phyloP scores from a whole-genome alignment of 495 filamentous ascomycete genomes.

The Hypomontagnella submonticulosa region DNA sequence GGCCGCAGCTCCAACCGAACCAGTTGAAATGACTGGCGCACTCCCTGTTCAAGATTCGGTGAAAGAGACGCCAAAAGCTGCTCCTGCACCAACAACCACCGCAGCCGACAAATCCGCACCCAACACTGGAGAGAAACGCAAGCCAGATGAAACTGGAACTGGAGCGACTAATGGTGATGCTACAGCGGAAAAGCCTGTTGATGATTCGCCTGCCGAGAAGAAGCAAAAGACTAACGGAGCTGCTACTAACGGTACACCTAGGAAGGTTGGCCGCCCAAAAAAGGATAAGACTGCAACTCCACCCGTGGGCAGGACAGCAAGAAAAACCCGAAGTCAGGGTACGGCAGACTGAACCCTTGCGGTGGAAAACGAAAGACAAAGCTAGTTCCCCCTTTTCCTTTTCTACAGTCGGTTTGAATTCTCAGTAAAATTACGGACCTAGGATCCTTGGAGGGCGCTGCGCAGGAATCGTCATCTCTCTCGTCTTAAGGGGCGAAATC shows the following conservation, averaged over 20 bases:
- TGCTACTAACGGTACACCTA: slow-evolving; percentile 39
- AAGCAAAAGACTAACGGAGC: slow-evolving; percentile 51
- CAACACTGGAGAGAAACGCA: slow-evolving; percentile 45
- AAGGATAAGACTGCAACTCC: slow-evolving; percentile 50
- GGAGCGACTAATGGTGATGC: slow-evolving; percentile 34
- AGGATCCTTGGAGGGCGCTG: slow-evolving; percentile 17
- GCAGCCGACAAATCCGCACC: slow-evolving; percentile 23
- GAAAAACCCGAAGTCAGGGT: slow-evolving; percentile 60
- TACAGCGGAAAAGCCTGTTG: slow-evolving; percentile 15
- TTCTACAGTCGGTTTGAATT: background rate
- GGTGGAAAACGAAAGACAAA: slow-evolving; percentile 13
- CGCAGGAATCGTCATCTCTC: slow-evolving; percentile 11
- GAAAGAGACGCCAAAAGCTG: slow-evolving; percentile 27
- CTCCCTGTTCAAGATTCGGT: slow-evolving; percentile 17
- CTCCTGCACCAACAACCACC: slow-evolving; percentile 8
- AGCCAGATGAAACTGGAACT: slow-evolving; percentile 41
- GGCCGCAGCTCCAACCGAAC: slow-evolving; percentile 12
- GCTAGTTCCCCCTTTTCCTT: slow-evolving; percentile 19
- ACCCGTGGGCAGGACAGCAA: slow-evolving; percentile 51
- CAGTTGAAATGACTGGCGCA: slow-evolving; percentile 35
- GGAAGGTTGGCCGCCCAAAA: slow-evolving; percentile 52
- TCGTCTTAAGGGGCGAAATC: slow-evolving; percentile 1
- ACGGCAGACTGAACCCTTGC: slow-evolving; percentile 43
- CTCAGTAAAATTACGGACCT: background rate
- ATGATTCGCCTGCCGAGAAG: slow-evolving; percentile 44